Conservation (phyloP, 1,284 basidiomycete species). For the Boletus mariae region DNA sequence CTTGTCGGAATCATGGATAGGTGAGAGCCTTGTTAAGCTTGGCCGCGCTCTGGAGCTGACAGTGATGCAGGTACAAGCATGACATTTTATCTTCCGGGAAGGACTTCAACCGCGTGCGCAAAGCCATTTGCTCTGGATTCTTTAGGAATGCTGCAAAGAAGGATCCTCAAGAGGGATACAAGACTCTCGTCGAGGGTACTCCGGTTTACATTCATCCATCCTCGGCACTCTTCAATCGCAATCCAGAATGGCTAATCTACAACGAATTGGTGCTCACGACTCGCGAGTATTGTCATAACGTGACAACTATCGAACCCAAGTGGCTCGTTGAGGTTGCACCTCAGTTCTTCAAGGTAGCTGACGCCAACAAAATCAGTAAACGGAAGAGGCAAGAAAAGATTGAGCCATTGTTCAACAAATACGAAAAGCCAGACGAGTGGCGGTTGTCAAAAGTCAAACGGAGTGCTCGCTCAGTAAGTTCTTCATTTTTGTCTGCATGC, state of each 20-base stretch:
- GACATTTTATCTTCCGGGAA: conserved; percentile 89
- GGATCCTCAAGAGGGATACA: conserved; percentile 94
- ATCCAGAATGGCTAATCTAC: conserved; percentile 65
- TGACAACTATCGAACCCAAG: conserved; percentile 95
- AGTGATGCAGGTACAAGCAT: conserved; percentile 76
- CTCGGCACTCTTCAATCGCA: conserved; percentile 94
- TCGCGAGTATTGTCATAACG: conserved; percentile 94
- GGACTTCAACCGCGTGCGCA: conserved; percentile 91
- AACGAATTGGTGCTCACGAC: conserved; percentile 61
- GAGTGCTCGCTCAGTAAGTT: conserved; percentile 75
- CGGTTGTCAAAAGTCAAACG: conserved; percentile 84
- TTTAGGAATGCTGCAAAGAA: conserved; percentile 97
- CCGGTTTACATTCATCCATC: conserved; percentile 98
- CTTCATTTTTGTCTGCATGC: conserved; percentile 1
- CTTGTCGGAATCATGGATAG: conserved; percentile 98
- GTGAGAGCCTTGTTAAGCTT: conserved; percentile 39
- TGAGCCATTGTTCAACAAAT: conserved; percentile 87
- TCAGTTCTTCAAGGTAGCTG: conserved; percentile 96
- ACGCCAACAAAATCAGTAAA: conserved; percentile 94
- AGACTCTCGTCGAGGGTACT: conserved; percentile 95
- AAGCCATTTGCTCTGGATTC: conserved; percentile 95
- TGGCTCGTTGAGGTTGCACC: conserved; percentile 99
- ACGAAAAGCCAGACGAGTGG: conserved; percentile 90
- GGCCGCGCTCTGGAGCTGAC: conserved; percentile 12
- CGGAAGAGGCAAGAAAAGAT: conserved; percentile 98